Evolutionary conservation across 805 yeast species (phyloP).

Genomic region (Deakozyma indianensis): DNA sequence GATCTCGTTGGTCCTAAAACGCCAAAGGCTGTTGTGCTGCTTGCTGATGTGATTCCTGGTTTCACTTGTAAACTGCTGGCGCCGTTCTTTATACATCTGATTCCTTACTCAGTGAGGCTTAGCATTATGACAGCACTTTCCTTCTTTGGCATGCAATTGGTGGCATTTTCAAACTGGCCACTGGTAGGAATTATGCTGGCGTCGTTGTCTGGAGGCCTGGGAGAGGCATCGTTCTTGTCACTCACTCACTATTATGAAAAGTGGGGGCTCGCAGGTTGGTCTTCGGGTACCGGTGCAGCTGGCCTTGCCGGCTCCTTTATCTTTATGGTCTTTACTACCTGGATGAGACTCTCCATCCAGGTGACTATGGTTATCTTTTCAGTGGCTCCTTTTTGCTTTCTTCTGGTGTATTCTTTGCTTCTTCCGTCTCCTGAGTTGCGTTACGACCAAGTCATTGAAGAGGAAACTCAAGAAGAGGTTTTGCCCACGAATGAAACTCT

Average conservation of each 20-base stretch:
- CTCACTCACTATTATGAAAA: constrained; percentile 62
- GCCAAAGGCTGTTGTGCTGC: constrained; percentile 74
- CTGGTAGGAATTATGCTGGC: constrained; percentile 57
- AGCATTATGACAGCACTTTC: constrained; percentile 42
- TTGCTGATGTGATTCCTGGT: constrained; percentile 81
- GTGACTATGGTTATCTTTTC: constrained; percentile 44
- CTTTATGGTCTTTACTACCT: constrained; percentile 58
- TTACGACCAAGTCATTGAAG: neutral
- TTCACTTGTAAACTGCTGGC: constrained; percentile 55
- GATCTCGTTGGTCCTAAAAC: constrained; percentile 73
- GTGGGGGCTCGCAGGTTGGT: constrained; percentile 67
- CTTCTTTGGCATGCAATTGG: constrained; percentile 56
- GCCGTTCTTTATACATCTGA: constrained; percentile 61
- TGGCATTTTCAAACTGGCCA: constrained; percentile 27
- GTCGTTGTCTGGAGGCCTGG: constrained; percentile 74
- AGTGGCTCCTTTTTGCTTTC: constrained; percentile 21
- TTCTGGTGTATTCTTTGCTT: constrained; percentile 14
- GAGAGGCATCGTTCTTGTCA: constrained; percentile 80
- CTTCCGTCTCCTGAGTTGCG: constrained; percentile 17
- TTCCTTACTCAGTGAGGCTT: constrained; percentile 48
- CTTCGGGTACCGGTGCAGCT: constrained; percentile 94
- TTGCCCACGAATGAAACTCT: neutral
- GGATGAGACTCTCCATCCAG: constrained; percentile 41
- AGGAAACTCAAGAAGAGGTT: neutral
- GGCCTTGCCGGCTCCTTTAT: constrained; percentile 68